A percentile compares a stretch with the other conserved stretches of the same genome.
phyloP scores from a whole-genome alignment of 768 basidiomycete genomes.

The Boletus insuetus region DNA sequence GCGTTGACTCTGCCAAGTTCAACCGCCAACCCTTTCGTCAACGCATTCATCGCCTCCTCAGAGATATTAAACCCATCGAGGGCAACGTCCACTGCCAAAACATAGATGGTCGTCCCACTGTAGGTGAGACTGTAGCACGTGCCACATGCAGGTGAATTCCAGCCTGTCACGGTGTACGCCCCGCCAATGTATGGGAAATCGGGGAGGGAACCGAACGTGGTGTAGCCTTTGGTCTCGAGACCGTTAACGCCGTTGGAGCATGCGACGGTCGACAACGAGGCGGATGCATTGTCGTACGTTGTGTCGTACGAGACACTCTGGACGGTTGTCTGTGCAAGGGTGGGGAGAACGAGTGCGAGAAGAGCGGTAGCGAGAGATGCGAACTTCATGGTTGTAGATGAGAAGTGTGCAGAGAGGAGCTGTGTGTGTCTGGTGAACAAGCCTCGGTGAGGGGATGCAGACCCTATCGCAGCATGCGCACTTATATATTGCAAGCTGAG shows the following conservation, averaged over 20 bases:
- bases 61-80: conserved; percentile 43
- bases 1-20: conserved; percentile 49
- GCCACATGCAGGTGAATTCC: conserved; percentile 32
- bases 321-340: conserved; percentile 11
- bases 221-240: conserved; percentile 30
- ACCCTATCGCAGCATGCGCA: background rate
- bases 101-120: conserved; percentile 10
- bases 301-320: conserved; percentile 31
- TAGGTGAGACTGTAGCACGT: conserved; percentile 34
- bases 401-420: background rate
- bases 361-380: conserved; percentile 3
- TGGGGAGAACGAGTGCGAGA: conserved; percentile 16
- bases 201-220: conserved; percentile 33
- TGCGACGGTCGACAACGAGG: conserved; percentile 22
- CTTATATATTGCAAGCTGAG: conserved; percentile 13
- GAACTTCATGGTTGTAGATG: conserved; percentile 25
- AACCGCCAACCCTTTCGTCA: conserved; percentile 48
- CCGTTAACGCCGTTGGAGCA: conserved; percentile 36
- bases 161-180: conserved; percentile 30
- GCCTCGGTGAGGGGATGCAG: background rate
- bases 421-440: no score
- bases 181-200: conserved; percentile 35
- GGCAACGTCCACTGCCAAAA: conserved; percentile 31
- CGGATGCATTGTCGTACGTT: conserved; percentile 27
- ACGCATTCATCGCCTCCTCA: conserved; percentile 49